Base-by-base conservation (phyloP, 164 flowering plant genomes). In the Aristolochia fimbriata region DNA sequence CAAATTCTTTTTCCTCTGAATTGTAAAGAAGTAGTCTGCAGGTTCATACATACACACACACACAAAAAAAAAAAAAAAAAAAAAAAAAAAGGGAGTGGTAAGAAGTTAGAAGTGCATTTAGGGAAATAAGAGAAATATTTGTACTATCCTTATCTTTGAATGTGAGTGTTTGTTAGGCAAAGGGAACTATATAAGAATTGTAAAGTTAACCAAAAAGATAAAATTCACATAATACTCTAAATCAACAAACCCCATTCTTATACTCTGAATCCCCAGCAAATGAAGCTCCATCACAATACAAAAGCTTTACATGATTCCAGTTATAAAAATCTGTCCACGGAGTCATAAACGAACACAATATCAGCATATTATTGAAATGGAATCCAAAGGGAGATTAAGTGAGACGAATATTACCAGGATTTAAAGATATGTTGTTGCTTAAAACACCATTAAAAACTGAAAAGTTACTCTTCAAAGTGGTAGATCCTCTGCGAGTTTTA, bases 231-330 rank as follows among this genome's bases (percentile, higher is more conserved):
- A 27, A 2, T 27, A 27, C 2, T 27, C 30, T 27, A 27, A n/a
- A 30, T 11, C 19, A 51, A 58, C 55, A 65, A 76, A 93, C 99
- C 70, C 83, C 89, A 65, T 83, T 86, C 31, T 68, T 58, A 67
- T 73, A 87, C 66, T 58, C 48, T 5, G 82, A 71, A 62, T 94
- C 86, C 27, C 99, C 99, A 15, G 85, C 83, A 77, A 91, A 94
- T 13, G 99, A 94, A 21, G 87, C 99, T 69, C 97, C 99, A 70
- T 94, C 99, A 58, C 99, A 94, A 55, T 94, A 94, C 49, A 96
- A 76, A 46, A 94, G 68, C 83, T 91, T 94, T 52, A 91, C 99
- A 0, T 90, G 86, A 71, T 91, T 94, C 99, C 99, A 94, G 62
- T 88, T 85, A 81, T 88, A 81, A 69, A 94, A 94, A 76, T 94